Percentiles rank a stretch among this genome's conserved stretches.
Evolutionary conservation across 768 basidiomycete genomes (phyloP).

Genomic region (Mycena haematopus): DNA sequence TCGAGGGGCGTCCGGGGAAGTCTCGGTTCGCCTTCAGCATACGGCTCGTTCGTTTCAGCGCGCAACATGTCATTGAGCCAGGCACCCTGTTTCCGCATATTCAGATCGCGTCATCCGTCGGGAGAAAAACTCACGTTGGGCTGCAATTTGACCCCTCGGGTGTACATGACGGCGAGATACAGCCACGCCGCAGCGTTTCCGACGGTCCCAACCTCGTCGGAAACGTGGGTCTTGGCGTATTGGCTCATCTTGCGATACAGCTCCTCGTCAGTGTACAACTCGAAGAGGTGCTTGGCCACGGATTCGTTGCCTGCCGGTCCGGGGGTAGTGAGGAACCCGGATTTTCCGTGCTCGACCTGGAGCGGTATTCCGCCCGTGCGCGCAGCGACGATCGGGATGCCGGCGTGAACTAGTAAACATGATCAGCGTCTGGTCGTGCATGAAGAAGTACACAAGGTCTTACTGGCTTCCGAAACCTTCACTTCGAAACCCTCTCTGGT

Average conservation of each 20-base stretch:
- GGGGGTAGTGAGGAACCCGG: slow-evolving; percentile 82
- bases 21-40: slow-evolving; percentile 70
- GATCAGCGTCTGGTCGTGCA: background rate
- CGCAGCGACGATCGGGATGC: slow-evolving; percentile 84
- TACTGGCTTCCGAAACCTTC: slow-evolving; percentile 88
- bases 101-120: background rate
- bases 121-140: slow-evolving; percentile 49
- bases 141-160: slow-evolving; percentile 75
- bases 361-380: slow-evolving; percentile 94
- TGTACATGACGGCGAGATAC: slow-evolving; percentile 81
- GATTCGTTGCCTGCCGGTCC: slow-evolving; percentile 66
- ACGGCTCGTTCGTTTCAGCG: slow-evolving; percentile 75
- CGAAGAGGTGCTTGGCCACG: slow-evolving; percentile 78
- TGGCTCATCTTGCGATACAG: slow-evolving; percentile 68
- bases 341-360: slow-evolving; percentile 87
- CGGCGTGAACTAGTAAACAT: slow-evolving; percentile 64
- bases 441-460: background rate
- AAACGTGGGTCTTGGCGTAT: slow-evolving; percentile 67
- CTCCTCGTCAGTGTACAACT: slow-evolving; percentile 77
- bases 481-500: slow-evolving; percentile 89
- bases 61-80: slow-evolving; percentile 87
- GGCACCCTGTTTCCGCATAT: slow-evolving; percentile 51
- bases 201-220: slow-evolving; percentile 85
- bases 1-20: slow-evolving; percentile 68
- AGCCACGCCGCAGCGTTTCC: slow-evolving; percentile 74